Evolutionary conservation across 371 early-diverging fungal genomes (phyloP).

Genomic region (Saksenaea oblongispora): DNA sequence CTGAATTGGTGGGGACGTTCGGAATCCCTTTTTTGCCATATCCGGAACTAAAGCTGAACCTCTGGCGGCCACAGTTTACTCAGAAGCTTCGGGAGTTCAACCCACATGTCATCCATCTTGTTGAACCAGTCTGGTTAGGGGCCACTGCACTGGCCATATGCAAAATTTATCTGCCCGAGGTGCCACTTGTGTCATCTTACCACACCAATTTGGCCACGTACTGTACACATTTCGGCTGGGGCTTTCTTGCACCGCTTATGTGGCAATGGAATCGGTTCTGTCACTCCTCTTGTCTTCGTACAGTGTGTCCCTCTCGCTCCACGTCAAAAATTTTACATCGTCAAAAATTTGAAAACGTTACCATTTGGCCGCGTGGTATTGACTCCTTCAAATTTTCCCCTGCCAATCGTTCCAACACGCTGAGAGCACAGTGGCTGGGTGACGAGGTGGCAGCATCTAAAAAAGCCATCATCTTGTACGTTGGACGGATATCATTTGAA

Average conservation of each 20-base stretch:
- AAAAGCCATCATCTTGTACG: constrained; percentile 42
- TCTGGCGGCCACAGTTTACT: constrained; percentile 47
- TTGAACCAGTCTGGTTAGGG: constrained; percentile 52
- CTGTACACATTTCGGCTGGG: constrained; percentile 48
- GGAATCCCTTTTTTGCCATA: constrained; percentile 49
- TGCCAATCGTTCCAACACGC: constrained; percentile 16
- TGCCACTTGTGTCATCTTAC: constrained; percentile 51
- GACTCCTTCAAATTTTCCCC: constrained; percentile 38
- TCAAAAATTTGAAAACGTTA: constrained; percentile 35
- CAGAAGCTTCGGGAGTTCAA: constrained; percentile 34
- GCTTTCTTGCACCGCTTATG: constrained; percentile 39
- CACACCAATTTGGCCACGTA: constrained; percentile 53
- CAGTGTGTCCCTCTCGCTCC: constrained; percentile 46
- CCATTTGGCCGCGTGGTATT: constrained; percentile 52
- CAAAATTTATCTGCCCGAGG: constrained; percentile 20
- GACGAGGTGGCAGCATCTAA: constrained; percentile 7
- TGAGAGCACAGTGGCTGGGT: constrained; percentile 36
- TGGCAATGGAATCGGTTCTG: constrained; percentile 53
- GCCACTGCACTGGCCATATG: constrained; percentile 31
- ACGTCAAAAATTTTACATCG: constrained; percentile 27
- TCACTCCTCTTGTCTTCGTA: constrained; percentile 36
- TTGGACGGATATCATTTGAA: constrained; percentile 49
- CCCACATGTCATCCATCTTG: constrained; percentile 52
- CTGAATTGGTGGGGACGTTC: constrained; percentile 42
- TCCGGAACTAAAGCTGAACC: constrained; percentile 51